Conservation (phyloP, 306 rosid species). For the Erythrophleum fordii region DNA sequence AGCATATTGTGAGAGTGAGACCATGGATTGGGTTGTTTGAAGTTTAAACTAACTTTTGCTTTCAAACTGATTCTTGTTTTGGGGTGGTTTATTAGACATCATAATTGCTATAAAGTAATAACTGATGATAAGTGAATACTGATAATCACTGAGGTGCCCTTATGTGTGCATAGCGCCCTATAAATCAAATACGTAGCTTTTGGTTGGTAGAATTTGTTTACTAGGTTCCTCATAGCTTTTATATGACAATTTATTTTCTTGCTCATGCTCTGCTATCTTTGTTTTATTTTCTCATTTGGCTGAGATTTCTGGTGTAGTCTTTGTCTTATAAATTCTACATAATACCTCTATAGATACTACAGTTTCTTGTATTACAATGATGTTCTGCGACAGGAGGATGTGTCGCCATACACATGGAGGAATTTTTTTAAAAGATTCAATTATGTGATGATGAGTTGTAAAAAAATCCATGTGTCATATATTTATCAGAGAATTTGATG, state of each 20-base stretch:
- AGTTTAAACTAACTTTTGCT: background rate
- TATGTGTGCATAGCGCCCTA: background rate
- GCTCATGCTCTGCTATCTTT: background rate
- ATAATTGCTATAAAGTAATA: background rate
- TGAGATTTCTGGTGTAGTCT: background rate
- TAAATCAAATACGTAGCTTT: background rate
- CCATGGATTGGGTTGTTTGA: background rate
- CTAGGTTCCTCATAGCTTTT: background rate
- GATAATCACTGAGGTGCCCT: background rate
- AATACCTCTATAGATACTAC: background rate
- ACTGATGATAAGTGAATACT: background rate
- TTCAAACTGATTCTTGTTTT: background rate
- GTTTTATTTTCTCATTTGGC: background rate
- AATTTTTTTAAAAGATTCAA: background rate
- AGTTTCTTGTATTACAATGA: background rate
- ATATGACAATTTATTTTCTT: background rate
- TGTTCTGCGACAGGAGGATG: background rate
- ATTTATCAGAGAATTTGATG: background rate
- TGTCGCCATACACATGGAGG: background rate
- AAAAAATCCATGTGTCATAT: background rate
- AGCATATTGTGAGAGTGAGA: background rate
- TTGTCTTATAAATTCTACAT: slow-evolving; percentile 3
- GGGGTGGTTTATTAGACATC: background rate
- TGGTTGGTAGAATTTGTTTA: background rate
- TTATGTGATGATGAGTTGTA: background rate